phyloP scores from a whole-genome alignment of 148 eudicot genomes.

The Rhododendron vialii region DNA sequence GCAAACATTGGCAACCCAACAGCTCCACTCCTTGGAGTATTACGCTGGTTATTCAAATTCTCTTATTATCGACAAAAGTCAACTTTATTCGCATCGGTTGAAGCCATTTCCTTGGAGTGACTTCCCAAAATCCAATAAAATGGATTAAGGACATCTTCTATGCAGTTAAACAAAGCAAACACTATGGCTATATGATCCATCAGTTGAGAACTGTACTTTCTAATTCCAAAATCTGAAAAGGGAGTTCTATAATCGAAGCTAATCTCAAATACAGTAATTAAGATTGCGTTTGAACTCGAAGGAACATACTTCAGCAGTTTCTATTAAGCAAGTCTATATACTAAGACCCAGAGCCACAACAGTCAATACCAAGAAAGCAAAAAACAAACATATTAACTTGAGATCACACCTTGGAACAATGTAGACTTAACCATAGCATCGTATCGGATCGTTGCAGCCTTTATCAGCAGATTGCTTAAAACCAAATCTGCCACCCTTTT shows the following conservation, averaged over 20 bases:
- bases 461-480: slow-evolving; percentile 62
- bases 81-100: not conserved
- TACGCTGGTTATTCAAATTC: not conserved
- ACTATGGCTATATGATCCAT: not conserved
- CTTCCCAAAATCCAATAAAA: not conserved
- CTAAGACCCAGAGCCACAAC: not conserved
- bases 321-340: not conserved
- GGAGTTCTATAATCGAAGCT: not conserved
- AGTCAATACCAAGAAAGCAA: not conserved
- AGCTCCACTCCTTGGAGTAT: not conserved
- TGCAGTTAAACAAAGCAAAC: not conserved
- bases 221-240: not conserved
- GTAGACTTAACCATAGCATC: slow-evolving; percentile 66
- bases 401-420: not conserved
- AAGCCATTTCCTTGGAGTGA: not conserved
- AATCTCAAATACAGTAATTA: not conserved
- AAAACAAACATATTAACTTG: not conserved
- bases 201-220: not conserved
- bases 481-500: slow-evolving; percentile 78
- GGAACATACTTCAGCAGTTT: not conserved
- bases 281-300: not conserved
- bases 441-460: slow-evolving; percentile 88
- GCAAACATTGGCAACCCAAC: not conserved
- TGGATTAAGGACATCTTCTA: not conserved
- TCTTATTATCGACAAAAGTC: not conserved